phyloP scores from a whole-genome alignment of 106 monocot genomes.

The Platanthera guangdongensis region DNA sequence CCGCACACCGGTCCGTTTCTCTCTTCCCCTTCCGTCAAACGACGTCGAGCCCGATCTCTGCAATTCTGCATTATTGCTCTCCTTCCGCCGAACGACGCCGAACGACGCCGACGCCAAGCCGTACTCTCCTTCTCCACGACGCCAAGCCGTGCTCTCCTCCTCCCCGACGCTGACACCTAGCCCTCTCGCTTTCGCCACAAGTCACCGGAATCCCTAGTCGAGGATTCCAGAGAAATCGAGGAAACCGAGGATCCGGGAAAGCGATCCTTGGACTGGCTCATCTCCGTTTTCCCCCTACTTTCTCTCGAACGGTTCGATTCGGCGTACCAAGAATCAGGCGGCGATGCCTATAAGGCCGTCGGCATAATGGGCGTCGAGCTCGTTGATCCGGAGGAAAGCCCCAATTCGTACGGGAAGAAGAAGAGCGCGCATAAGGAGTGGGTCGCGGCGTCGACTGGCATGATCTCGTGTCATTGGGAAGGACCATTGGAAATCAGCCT shows the following conservation, averaged over 20 bases:
- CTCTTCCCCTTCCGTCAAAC: too few relatives aligned
- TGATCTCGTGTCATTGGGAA: slow-evolving; percentile 72
- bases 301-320: slow-evolving; percentile 43
- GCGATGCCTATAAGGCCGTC: slow-evolving; percentile 43
- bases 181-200: not conserved
- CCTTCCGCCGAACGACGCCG: too few relatives aligned
- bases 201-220: not conserved
- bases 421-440: slow-evolving; percentile 10
- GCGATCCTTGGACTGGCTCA: slow-evolving; percentile 33
- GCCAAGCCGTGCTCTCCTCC: not conserved
- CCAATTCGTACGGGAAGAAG: not conserved
- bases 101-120: too few relatives aligned
- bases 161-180: not conserved
- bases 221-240: not conserved
- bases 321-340: slow-evolving; percentile 40
- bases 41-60: too few relatives aligned
- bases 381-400: slow-evolving; percentile 12
- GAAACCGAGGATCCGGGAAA: slow-evolving; percentile 7
- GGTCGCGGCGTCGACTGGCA: slow-evolving; percentile 40
- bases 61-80: too few relatives aligned
- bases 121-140: not conserved
- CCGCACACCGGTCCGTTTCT: too few relatives aligned
- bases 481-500: slow-evolving; percentile 19
- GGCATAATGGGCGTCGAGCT: slow-evolving; percentile 47
- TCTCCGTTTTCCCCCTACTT: slow-evolving; percentile 30